Evolutionary conservation across 176 grass and related monocot genomes (phyloP).

Genomic region (Cenchrus fungigraminus): DNA sequence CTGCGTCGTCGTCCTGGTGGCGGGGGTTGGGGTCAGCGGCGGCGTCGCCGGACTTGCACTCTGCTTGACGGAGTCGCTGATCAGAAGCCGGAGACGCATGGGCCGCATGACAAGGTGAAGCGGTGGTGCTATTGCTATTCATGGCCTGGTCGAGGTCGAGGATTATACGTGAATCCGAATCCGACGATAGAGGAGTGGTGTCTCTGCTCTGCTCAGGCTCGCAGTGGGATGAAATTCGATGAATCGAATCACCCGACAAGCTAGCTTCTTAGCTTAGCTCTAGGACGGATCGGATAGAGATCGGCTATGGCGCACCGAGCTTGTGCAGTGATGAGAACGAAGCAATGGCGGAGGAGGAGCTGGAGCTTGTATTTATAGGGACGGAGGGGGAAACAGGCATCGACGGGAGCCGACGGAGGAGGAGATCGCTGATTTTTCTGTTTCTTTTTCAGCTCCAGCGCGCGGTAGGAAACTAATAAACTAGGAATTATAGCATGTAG

Average conservation of each 20-base stretch:
- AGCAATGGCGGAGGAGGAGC: background rate
- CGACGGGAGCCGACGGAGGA: background rate
- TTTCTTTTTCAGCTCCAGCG: background rate
- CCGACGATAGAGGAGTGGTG: background rate
- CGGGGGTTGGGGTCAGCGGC: too few relatives aligned
- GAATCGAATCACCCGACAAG: background rate
- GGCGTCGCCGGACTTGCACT: too few relatives aligned
- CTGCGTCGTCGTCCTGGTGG: background rate
- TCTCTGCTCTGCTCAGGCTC: background rate
- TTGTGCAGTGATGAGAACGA: too few relatives aligned
- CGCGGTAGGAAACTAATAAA: background rate
- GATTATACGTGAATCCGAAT: background rate
- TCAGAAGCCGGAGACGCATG: background rate
- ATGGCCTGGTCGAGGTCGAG: background rate
- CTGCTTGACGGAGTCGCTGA: background rate
- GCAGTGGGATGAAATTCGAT: background rate
- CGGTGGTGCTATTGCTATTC: background rate
- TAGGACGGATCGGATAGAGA: background rate
- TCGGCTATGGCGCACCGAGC: background rate
- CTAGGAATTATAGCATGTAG: too few relatives aligned
- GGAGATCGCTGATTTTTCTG: background rate
- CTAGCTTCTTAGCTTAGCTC: background rate
- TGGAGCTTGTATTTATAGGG: conserved; percentile 7
- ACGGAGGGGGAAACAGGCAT: background rate
- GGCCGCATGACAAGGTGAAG: background rate